A percentile compares a stretch with the other conserved stretches of the same genome.
Evolutionary conservation across 2,329 filamentous ascomycete genomes (phyloP).

Genomic region (Coccinonectria pachysandricola): DNA sequence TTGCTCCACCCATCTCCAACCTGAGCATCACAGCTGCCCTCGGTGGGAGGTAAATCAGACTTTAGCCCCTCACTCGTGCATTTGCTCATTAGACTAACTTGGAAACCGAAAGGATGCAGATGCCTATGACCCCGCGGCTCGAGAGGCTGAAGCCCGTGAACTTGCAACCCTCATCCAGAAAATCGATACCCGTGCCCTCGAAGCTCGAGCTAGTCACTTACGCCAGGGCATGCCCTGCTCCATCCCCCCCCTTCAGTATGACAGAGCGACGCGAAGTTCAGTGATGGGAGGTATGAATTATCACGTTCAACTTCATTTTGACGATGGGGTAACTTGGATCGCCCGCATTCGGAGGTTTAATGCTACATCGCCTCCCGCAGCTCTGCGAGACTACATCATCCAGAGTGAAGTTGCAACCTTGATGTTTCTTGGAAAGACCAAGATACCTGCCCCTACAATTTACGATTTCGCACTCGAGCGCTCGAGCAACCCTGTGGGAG

Average conservation of each 20-base stretch:
- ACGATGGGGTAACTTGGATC: conserved; percentile 32
- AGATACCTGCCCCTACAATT: conserved; percentile 27
- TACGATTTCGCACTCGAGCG: conserved; percentile 25
- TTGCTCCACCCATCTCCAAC: conserved; percentile 23
- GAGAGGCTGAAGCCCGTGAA: conserved; percentile 25
- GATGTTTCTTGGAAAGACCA: conserved; percentile 26
- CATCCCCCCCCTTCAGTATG: conserved; percentile 26
- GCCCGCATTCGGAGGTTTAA: conserved; percentile 31
- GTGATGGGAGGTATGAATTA: conserved; percentile 37
- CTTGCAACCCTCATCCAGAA: conserved; percentile 23
- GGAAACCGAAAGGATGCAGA: conserved; percentile 22
- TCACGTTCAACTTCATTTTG: conserved; percentile 31
- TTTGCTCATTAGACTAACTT: conserved; percentile 8
- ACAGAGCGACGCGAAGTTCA: conserved; percentile 21
- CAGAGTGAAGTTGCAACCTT: conserved; percentile 32
- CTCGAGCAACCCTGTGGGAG: conserved; percentile 24
- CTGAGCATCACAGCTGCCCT: conserved; percentile 24
- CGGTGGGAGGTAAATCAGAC: conserved; percentile 28
- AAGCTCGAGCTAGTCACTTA: conserved; percentile 24
- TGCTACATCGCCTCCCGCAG: conserved; percentile 27
- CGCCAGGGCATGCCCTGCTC: conserved; percentile 25
- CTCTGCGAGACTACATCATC: conserved; percentile 25
- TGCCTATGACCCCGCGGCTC: conserved; percentile 22
- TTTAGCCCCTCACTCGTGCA: conserved; percentile 4
- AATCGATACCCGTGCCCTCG: conserved; percentile 28